These are phyloP conservation scores for Yamadazyma sp. DNA, from an alignment of 805 yeast genomes.

Conservation along the genomic window DNA sequence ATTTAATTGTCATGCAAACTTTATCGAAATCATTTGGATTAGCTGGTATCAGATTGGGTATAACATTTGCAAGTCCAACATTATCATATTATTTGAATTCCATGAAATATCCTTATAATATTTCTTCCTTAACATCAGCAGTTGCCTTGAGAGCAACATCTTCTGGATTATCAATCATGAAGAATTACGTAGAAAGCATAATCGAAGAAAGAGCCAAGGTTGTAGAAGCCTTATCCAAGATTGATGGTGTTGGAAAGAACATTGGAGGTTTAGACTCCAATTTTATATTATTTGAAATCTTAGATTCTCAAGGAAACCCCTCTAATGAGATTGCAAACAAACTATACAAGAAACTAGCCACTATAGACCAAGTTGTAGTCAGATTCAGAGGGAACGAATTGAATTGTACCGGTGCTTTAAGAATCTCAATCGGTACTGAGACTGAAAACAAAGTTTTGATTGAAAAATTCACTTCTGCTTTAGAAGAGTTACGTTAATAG, in stretches of 20 bases:
- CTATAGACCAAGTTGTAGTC: constrained; percentile 72
- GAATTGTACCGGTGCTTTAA: constrained; percentile 83
- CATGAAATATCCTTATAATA: constrained; percentile 95
- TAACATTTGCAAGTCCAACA: constrained; percentile 62
- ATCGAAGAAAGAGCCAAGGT: constrained; percentile 54
- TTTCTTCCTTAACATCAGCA: constrained; percentile 74
- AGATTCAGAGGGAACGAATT: constrained; percentile 88
- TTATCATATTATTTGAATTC: constrained; percentile 73
- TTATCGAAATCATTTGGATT: constrained; percentile 93
- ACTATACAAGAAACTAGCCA: constrained; percentile 71
- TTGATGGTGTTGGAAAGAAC: constrained; percentile 66
- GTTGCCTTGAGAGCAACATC: constrained; percentile 74
- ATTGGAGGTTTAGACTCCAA: constrained; percentile 88
- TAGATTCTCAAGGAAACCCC: constrained; percentile 61
- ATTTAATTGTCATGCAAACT: constrained; percentile 86
- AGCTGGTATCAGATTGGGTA: constrained; percentile 90
- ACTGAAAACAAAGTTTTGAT: constrained; percentile 67
- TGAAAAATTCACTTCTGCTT: constrained; percentile 35
- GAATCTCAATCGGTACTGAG: constrained; percentile 83
- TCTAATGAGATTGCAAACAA: constrained; percentile 62
- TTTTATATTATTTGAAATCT: constrained; percentile 71
- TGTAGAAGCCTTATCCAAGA: constrained; percentile 47
- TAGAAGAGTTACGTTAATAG: constrained; percentile 3
- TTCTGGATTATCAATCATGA: constrained; percentile 57
- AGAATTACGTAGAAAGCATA: constrained; percentile 47